A percentile compares a stretch with the other conserved stretches of the same genome.
Conservation (phyloP, 768 basidiomycete species). For the Mycena maculata region DNA sequence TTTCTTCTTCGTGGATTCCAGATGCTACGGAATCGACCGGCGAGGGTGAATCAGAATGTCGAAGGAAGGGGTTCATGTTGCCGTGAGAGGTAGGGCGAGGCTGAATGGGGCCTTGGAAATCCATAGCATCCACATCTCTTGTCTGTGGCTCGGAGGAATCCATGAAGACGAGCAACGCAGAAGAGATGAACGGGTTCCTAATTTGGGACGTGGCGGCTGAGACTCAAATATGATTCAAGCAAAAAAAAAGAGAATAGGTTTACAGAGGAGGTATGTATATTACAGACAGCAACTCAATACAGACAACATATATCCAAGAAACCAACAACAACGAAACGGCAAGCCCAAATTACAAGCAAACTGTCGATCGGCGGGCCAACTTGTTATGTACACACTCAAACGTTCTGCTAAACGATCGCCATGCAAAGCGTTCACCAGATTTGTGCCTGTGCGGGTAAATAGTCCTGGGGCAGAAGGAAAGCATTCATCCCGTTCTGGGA, state of each 20-base stretch:
- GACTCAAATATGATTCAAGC: too few species aligned
- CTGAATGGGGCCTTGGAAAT: not conserved
- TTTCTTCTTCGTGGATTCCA: not conserved
- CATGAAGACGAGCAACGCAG: too few species aligned
- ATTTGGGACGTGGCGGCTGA: too few species aligned
- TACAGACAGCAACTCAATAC: slow-evolving; percentile 24
- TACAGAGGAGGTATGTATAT: slow-evolving; percentile 28
- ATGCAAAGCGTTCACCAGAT: slow-evolving; percentile 67
- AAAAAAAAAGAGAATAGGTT: too few species aligned
- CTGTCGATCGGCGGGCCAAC: not conserved
- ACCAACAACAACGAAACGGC: slow-evolving; percentile 3
- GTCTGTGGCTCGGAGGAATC: not conserved
- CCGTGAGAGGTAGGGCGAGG: not conserved
- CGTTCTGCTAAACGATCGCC: slow-evolving; percentile 4
- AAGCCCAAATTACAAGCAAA: not conserved
- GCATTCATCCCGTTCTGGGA: slow-evolving; percentile 88
- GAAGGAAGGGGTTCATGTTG: slow-evolving; percentile 28
- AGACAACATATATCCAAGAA: slow-evolving; percentile 30
- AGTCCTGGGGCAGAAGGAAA: slow-evolving; percentile 82
- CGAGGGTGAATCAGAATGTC: not conserved
- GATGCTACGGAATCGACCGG: not conserved
- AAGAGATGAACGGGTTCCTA: too few species aligned
- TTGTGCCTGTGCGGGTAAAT: slow-evolving; percentile 75
- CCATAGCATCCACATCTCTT: not conserved
- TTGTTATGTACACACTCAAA: not conserved